Evolutionary conservation across 441 rosid genomes (phyloP).

Genomic region (Erodium trifolium): DNA sequence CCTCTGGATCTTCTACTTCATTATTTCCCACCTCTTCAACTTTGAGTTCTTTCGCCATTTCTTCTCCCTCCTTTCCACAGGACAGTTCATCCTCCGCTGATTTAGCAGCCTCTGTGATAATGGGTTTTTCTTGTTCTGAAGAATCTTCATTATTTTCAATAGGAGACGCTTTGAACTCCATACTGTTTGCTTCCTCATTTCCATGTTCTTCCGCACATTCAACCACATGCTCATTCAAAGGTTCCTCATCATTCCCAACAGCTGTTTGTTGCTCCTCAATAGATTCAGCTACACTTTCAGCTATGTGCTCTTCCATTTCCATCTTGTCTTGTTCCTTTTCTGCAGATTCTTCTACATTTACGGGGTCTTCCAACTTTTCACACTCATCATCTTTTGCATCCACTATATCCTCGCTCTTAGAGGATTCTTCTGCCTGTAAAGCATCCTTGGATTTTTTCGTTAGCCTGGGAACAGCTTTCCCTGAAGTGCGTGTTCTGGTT

Average conservation of each 20-base stretch:
- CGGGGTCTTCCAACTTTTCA: constrained; percentile 17
- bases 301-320: constrained; percentile 14
- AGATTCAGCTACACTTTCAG: constrained; percentile 9
- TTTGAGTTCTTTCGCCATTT: constrained; percentile 7
- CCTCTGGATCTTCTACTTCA: constrained; percentile 4
- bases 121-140: constrained; percentile 16
- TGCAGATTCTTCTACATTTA: constrained; percentile 15
- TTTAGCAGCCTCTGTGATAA: constrained; percentile 11
- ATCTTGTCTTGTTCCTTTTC: constrained; percentile 4
- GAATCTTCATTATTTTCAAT: constrained; percentile 17
- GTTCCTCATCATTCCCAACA: constrained; percentile 20
- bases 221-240: constrained; percentile 18
- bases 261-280: constrained; percentile 22
- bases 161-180: constrained; percentile 20
- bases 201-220: neutral
- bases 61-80: constrained; percentile 15
- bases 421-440: constrained; percentile 20
- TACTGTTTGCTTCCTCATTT: constrained; percentile 12
- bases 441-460: constrained; percentile 19
- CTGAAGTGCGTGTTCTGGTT: constrained; percentile 20
- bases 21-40: too few species aligned
- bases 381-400: constrained; percentile 13
- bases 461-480: constrained; percentile 18
- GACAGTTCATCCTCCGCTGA: constrained; percentile 15
- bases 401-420: constrained; percentile 8